Base-by-base conservation (phyloP, 768 basidiomycete species). In the Crucibulum laeve region DNA sequence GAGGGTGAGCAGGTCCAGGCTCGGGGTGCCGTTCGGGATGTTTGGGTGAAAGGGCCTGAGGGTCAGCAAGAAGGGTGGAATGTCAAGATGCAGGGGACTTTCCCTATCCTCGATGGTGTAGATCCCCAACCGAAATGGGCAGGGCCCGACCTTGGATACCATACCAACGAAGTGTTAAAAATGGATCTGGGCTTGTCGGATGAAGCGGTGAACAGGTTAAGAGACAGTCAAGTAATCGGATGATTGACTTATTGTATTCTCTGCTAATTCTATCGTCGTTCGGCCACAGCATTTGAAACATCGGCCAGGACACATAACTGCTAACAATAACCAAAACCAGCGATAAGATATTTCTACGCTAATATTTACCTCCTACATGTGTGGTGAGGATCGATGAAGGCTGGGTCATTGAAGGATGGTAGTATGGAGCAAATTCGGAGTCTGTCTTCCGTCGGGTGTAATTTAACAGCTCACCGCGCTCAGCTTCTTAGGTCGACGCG, bases 71-170 rank as follows among this genome's bases (percentile, higher is more conserved):
- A 48, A 4, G 70, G 78, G 1, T 84, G 83, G 83, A 74, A 60
- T 30, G 72, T 86, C 45, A 85, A 83, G 60, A 82, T 87, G 80
- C 70, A 74, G 30, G 73, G 72, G 21, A 80, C 81, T 21, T 80
- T 80, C 48, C 84, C 84, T 5, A 58, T 79, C 40, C 57, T 87
- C 42, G 75, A 83, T 45, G 81, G 79, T 11, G 75, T 74, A 21
- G 70, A 80, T 33, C 61, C 74, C 4, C 67, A 67, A 50, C 81
- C 83, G 1, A 72, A 68, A 48, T 86, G 82, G 82, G 83, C 82
- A 21, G 84, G 83, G 0, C 84, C 83, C 1, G 69, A 82, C 47
- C 62, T 86, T n/a, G 84, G 84, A 3, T 58, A 64, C 41, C 79
- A 80, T 54, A 81, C 79, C 0, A 67, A 74, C 14, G 67, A 74